Conservation (phyloP, 2,329 filamentous ascomycete genomes). For the Harringtonia lauricola region DNA sequence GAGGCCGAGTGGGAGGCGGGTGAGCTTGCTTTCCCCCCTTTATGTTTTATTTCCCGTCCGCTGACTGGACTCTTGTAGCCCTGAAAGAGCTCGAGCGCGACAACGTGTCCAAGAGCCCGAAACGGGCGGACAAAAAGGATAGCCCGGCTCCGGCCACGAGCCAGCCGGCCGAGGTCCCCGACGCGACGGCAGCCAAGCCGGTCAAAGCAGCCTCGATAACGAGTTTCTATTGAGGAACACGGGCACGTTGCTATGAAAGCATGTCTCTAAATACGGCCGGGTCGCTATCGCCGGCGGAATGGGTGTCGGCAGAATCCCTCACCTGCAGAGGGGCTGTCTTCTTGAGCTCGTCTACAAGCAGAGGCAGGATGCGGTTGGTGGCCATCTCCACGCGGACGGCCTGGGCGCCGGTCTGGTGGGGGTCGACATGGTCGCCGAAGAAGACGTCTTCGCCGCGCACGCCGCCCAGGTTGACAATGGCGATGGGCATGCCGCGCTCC, state of each 20-base stretch:
- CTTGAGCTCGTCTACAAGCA: conserved; percentile 40
- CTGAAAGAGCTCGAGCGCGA: conserved; percentile 56
- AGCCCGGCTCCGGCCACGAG: conserved; percentile 13
- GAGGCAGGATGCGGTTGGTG: conserved; percentile 46
- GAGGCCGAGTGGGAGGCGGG: conserved; percentile 86
- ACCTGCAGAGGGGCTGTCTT: conserved; percentile 13
- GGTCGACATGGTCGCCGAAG: conserved; percentile 46
- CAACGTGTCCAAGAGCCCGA: conserved; percentile 38
- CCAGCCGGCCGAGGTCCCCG: background rate
- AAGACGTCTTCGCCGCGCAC: conserved; percentile 69
- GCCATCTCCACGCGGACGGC: conserved; percentile 47
- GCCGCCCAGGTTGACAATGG: conserved; percentile 78
- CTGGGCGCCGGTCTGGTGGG: conserved; percentile 35
- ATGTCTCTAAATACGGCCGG: conserved; percentile 44
- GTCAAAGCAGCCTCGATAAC: conserved; percentile 7
- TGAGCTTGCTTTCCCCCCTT: no score
- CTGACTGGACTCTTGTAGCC: conserved; percentile 28
- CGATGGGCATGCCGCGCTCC: conserved; percentile 74
- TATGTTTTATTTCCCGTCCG: no score
- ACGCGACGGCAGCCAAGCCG: background rate
- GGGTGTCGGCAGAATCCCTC: background rate
- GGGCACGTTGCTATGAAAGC: conserved; percentile 35
- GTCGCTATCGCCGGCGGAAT: conserved; percentile 10
- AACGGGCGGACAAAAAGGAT: conserved; percentile 27
- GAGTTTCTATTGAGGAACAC: conserved; percentile 12